phyloP scores from a whole-genome alignment of 257 asterid species.

The Solanum tacnaense region DNA sequence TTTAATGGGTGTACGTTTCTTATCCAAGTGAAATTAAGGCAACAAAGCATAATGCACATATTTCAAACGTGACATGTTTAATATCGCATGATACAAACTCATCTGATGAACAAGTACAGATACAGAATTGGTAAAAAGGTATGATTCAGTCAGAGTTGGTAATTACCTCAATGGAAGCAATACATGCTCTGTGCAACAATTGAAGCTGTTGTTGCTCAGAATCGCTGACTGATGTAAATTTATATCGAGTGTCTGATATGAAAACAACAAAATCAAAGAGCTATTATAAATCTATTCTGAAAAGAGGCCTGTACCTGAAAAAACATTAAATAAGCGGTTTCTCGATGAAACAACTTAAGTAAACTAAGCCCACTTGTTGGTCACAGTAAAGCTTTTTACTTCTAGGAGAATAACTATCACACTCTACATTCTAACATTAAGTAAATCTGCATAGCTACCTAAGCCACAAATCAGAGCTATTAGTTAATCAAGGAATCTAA shows the following conservation, averaged over 20 bases:
- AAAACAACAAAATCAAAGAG: not conserved
- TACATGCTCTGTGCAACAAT: not conserved
- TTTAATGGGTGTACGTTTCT: not conserved
- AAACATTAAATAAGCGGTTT: not conserved
- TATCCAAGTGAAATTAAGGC: not conserved
- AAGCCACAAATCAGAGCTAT: not conserved
- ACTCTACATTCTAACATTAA: not conserved
- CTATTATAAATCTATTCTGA: not conserved
- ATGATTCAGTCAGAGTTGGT: not conserved
- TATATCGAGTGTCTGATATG: not conserved
- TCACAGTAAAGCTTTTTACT: not conserved
- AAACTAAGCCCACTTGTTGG: not conserved
- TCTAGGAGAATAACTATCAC: not conserved
- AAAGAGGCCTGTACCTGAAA: not conserved
- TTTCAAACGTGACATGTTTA: not conserved
- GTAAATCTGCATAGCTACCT: not conserved
- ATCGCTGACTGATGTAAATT: not conserved
- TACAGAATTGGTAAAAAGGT: not conserved
- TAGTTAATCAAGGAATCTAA: not conserved
- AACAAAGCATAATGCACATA: not conserved
- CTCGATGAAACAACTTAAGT: not conserved
- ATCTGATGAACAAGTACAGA: no score
- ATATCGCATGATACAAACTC: no score
- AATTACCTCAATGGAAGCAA: not conserved
- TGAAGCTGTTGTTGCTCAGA: not conserved